phyloP scores from a whole-genome alignment of 352 stramenopile genomes.

The Phytophthora pseudosyringae region DNA sequence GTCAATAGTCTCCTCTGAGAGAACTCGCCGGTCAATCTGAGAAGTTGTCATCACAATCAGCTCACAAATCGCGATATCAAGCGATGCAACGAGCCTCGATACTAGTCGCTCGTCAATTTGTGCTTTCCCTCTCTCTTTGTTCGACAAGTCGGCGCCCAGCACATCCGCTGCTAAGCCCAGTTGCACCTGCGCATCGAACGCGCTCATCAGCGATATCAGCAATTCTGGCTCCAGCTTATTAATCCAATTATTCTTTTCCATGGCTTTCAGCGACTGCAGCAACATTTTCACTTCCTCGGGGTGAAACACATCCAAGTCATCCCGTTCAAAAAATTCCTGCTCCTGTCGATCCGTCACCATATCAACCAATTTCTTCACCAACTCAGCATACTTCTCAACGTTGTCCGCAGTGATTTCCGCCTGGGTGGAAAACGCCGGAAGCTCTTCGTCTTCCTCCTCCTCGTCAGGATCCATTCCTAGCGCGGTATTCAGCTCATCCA shows the following conservation, averaged over 20 bases:
- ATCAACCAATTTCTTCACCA: slow-evolving; percentile 52
- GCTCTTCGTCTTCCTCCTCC: slow-evolving; percentile 25
- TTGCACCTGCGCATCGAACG: slow-evolving; percentile 70
- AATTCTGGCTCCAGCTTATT: slow-evolving; percentile 58
- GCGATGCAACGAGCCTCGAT: slow-evolving; percentile 30
- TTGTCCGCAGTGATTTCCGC: slow-evolving; percentile 60
- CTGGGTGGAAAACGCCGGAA: slow-evolving; percentile 52
- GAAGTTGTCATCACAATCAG: slow-evolving; percentile 75
- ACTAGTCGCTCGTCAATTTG: slow-evolving; percentile 27
- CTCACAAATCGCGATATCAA: slow-evolving; percentile 79
- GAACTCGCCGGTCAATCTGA: slow-evolving; percentile 68
- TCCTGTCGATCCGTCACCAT: slow-evolving; percentile 45
- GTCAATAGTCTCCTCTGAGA: slow-evolving; percentile 87
- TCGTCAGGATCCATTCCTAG: slow-evolving; percentile 15
- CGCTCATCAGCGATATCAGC: slow-evolving; percentile 58
- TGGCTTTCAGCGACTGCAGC: slow-evolving; percentile 67
- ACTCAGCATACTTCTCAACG: slow-evolving; percentile 72
- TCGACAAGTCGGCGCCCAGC: slow-evolving; percentile 51
- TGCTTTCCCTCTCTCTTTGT: slow-evolving; percentile 1
- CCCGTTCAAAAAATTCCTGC: slow-evolving; percentile 30
- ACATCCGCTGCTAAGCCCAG: slow-evolving; percentile 70
- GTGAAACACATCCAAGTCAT: slow-evolving; percentile 53
- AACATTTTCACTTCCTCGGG: slow-evolving; percentile 65
- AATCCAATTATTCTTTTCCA: slow-evolving; percentile 72
- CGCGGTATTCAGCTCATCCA: slow-evolving; percentile 31